Conservation (phyloP, 176 grass and related monocot genomes). For the Cenchrus purpureus region DNA sequence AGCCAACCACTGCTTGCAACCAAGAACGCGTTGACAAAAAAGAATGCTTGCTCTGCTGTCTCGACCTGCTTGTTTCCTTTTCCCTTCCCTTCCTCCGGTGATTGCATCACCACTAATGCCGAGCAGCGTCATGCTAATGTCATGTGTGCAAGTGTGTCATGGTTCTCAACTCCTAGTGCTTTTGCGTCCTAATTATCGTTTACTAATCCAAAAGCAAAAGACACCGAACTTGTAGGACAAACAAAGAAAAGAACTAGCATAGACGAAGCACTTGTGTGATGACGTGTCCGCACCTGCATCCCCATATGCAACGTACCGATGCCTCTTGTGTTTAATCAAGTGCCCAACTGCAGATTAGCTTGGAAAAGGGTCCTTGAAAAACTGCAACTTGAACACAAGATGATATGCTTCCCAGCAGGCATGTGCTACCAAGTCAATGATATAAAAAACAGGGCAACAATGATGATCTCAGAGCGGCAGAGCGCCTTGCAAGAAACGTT, state of each 20-base stretch:
- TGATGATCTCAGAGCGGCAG: not conserved
- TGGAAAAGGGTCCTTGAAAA: not conserved
- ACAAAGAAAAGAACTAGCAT: not conserved
- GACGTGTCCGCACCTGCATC: not conserved
- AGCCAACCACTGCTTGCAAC: conserved; percentile 25
- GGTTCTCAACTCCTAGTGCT: conserved; percentile 1
- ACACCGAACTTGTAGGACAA: not conserved
- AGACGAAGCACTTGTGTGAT: not conserved
- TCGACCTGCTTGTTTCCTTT: not conserved
- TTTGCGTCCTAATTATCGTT: not conserved
- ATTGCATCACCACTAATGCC: conserved; percentile 3
- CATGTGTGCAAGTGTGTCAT: not conserved
- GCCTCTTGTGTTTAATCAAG: not conserved
- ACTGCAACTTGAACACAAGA: not conserved
- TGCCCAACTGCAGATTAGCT: not conserved
- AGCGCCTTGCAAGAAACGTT: not conserved
- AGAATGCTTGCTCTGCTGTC: conserved; percentile 24
- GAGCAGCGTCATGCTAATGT: not conserved
- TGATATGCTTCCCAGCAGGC: not conserved
- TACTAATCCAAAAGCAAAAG: not conserved
- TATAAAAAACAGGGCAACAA: not conserved
- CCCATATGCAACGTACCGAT: not conserved
- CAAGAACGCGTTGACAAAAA: conserved; percentile 26
- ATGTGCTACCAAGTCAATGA: not conserved
- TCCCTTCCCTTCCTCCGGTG: not conserved